Conservation (phyloP, 305 asterid genomes). For the Stenogyne calaminthoides region DNA sequence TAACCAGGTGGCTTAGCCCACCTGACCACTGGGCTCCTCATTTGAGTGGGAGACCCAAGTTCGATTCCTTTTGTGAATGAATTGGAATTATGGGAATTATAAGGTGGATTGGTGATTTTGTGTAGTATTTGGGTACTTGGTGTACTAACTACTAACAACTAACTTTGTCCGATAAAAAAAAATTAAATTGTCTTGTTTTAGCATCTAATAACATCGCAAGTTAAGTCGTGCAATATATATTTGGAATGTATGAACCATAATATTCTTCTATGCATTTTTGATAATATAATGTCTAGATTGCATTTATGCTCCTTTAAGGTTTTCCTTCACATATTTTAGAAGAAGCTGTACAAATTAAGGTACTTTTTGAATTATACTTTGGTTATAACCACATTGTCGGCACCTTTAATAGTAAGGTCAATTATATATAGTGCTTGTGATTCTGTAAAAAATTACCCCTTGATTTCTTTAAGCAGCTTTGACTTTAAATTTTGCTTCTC, state of each 20-base stretch:
- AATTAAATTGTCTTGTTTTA: too few species aligned
- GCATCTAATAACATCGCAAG: conserved; percentile 1
- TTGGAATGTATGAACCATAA: not conserved
- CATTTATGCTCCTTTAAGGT: not conserved
- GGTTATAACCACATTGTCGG: not conserved
- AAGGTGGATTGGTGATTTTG: too few species aligned
- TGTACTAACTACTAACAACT: not conserved
- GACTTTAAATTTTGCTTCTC: conserved; percentile 5
- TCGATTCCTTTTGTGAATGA: too few species aligned
- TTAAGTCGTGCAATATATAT: not conserved
- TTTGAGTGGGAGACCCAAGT: too few species aligned
- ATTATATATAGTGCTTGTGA: conserved; percentile 14
- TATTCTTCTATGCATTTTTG: not conserved
- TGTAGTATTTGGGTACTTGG: too few species aligned
- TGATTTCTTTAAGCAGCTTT: conserved; percentile 9
- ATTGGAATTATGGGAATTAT: too few species aligned
- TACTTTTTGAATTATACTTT: not conserved
- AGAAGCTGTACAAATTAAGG: not conserved
- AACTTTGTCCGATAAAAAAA: too few species aligned
- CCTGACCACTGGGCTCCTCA: too few species aligned
- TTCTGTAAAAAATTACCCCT: not conserved
- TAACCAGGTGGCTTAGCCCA: conserved; percentile 80
- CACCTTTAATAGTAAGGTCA: conserved; percentile 1
- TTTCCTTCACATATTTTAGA: not conserved
- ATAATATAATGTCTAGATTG: not conserved